Percentiles rank a stretch among this genome's conserved stretches.
phyloP scores from a whole-genome alignment of 106 monocot genomes.

The Alisma plantagoaquatica region DNA sequence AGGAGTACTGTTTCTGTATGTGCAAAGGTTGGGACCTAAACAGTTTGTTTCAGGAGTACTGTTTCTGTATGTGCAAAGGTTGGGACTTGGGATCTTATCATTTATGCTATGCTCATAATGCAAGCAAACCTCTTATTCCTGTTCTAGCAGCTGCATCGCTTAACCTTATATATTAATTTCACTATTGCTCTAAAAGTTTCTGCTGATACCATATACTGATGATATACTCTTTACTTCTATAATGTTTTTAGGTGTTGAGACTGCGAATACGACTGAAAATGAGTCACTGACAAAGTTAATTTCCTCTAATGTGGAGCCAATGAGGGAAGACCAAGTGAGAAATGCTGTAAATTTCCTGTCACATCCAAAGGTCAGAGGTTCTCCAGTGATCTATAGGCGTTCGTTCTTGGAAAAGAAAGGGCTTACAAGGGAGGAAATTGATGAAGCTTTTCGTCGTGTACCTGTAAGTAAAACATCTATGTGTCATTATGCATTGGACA shows the following conservation, averaged over 20 bases:
- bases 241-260: constrained; percentile 15
- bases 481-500: neutral
- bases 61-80: too few relatives aligned
- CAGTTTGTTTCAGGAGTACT: too few relatives aligned
- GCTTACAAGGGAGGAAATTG: constrained; percentile 90
- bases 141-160: too few relatives aligned
- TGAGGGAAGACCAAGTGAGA: constrained; percentile 93
- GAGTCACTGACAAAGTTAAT: constrained; percentile 28
- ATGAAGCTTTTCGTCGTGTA: constrained; percentile 97
- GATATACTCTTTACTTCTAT: too few relatives aligned
- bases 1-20: too few relatives aligned
- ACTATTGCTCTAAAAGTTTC: too few relatives aligned
- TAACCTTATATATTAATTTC: too few relatives aligned
- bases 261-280: constrained; percentile 16
- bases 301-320: constrained; percentile 34
- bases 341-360: constrained; percentile 95
- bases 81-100: too few relatives aligned
- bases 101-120: too few relatives aligned
- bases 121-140: too few relatives aligned
- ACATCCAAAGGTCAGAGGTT: constrained; percentile 87
- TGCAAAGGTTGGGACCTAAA: too few relatives aligned
- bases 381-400: constrained; percentile 72
- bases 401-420: constrained; percentile 96
- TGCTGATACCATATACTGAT: too few relatives aligned
- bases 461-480: constrained; percentile 45